phyloP scores from a whole-genome alignment of 73 alveolate genomes.

The Tetrahymena borealis region DNA sequence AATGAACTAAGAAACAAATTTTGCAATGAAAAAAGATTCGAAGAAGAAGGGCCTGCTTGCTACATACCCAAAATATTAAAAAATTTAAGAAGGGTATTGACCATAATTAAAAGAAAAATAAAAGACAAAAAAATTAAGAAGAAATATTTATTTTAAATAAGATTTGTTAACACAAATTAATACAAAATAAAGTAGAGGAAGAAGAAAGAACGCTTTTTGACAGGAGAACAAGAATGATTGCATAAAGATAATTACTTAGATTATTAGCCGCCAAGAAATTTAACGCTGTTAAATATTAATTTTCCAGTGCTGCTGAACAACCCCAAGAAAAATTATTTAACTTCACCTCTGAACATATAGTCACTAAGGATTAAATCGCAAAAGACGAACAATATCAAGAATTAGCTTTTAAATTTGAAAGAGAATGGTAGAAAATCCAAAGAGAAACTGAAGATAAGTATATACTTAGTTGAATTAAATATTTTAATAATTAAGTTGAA shows the following conservation, averaged over 20 bases:
- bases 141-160: not conserved
- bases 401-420: slow-evolving; percentile 11
- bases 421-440: slow-evolving; percentile 40
- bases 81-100: not conserved
- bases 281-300: not conserved
- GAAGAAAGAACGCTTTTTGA: not conserved
- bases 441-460: slow-evolving; percentile 24
- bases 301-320: slow-evolving; percentile 2
- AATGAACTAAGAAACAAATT: not conserved
- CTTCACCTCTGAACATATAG: not conserved
- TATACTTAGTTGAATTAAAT: not conserved
- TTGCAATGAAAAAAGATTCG: not conserved
- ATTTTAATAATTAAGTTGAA: not conserved
- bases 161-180: not conserved
- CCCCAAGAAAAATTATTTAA: not conserved
- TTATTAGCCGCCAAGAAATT: not conserved
- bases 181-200: slow-evolving; percentile 1
- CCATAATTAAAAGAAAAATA: not conserved
- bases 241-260: not conserved
- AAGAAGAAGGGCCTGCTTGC: not conserved
- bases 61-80: not conserved
- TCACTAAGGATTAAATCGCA: not conserved
- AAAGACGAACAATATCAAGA: not conserved
- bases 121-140: not conserved
- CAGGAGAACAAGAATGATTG: not conserved